phyloP scores from a whole-genome alignment of 2,329 filamentous ascomycete species.

The Erysiphe neolycopersici region DNA sequence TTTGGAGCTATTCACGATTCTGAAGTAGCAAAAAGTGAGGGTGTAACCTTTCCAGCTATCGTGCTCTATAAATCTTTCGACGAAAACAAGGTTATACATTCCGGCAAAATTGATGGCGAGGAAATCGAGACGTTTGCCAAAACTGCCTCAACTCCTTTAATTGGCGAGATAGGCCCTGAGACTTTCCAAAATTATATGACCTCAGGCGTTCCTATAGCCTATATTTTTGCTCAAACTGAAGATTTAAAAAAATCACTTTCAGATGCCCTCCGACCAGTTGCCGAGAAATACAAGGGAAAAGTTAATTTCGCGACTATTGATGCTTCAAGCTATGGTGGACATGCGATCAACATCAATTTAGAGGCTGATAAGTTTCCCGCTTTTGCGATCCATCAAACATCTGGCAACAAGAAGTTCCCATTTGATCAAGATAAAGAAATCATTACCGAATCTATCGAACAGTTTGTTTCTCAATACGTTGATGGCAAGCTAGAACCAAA shows the following conservation, averaged over 20 bases:
- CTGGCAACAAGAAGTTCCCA: slow-evolving; percentile 94
- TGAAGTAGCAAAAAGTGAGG: slow-evolving; percentile 66
- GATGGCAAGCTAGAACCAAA: slow-evolving; percentile 77
- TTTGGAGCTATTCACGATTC: slow-evolving; percentile 75
- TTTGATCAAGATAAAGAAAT: slow-evolving; percentile 67
- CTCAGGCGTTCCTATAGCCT: slow-evolving; percentile 73
- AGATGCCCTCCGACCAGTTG: slow-evolving; percentile 56
- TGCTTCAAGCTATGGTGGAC: slow-evolving; percentile 75
- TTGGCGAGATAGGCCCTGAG: slow-evolving; percentile 90
- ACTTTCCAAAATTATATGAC: slow-evolving; percentile 93
- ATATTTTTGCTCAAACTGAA: slow-evolving; percentile 82
- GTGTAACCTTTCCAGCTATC: slow-evolving; percentile 60
- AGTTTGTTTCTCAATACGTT: slow-evolving; percentile 67
- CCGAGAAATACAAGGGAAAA: slow-evolving; percentile 74
- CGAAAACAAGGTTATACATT: slow-evolving; percentile 72
- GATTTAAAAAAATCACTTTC: slow-evolving; percentile 69
- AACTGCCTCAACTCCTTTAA: slow-evolving; percentile 60
- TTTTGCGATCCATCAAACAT: slow-evolving; percentile 88
- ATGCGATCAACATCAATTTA: slow-evolving; percentile 91
- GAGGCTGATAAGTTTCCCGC: slow-evolving; percentile 86
- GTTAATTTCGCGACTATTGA: slow-evolving; percentile 98
- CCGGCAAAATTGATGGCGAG: slow-evolving; percentile 56
- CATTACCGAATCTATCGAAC: slow-evolving; percentile 35
- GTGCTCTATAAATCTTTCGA: slow-evolving; percentile 97
- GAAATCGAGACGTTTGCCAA: slow-evolving; percentile 64